Evolutionary conservation across 495 filamentous ascomycete species (phyloP), one percentile per base, ranked within the genome.

Genomic region (Xylaria nigripes): DNA sequence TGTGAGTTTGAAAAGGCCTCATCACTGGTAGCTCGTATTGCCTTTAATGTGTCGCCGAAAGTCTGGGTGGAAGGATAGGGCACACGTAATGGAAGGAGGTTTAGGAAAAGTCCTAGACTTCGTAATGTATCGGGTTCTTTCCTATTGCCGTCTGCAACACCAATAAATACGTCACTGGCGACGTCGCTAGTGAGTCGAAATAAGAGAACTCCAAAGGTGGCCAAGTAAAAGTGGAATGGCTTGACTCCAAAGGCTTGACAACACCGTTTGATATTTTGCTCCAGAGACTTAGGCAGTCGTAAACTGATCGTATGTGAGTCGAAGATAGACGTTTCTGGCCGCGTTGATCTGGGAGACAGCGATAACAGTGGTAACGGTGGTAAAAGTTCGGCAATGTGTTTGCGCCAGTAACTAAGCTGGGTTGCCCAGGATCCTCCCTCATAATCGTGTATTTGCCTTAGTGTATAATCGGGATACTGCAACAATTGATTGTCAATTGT

Each of bases 171-270:
- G n/a, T n/a, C n/a, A n/a, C n/a, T n/a, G 46, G 69, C 66, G 9
- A 62, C 55, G 55, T 21, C 63, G 50, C 68, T 59, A 2, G 53
- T 60, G 40, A 65, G 65, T 0, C 68, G 61, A 40, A 59, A 63
- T 5, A 71, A 50, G 21, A 72, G 53, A 0, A 63, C 59, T 24
- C 60, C 54, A 48, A 71, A 67, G 18, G 64, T 63, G 22, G 70
- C 61, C 23, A 74, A 48, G 42, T 70, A 58, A 45, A 73, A 69
- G 42, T 75, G 71, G 57, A 73, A 72, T 0, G 71, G 57, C 4
- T 57, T 68, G 5, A 22, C 25, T 29, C 48, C 15, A 2, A 16
- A 16, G 27, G 36, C 63, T 61, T 2, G 50, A 7, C 16, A 38
- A 21, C 22, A 47, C 22, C n/a, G 61, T 48, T 18, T 56, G n/a